Evolutionary conservation across 371 early-diverging fungal species (phyloP).

Genomic region (Mucor lusitanicus): DNA sequence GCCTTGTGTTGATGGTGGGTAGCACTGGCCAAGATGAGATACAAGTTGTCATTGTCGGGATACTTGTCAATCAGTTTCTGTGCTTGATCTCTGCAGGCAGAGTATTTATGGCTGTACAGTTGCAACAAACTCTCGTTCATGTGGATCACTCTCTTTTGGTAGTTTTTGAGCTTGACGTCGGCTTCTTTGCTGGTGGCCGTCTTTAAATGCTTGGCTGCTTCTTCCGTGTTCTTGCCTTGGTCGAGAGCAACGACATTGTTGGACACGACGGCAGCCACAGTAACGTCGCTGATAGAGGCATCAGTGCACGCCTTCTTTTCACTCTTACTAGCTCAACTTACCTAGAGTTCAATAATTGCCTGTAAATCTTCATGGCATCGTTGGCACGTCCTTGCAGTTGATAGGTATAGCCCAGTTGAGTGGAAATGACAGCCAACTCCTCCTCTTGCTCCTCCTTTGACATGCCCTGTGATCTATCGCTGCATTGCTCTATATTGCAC

Average conservation of each 20-base stretch:
- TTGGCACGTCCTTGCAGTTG: constrained; percentile 62
- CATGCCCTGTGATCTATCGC: constrained; percentile 33
- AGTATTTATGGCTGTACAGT: constrained; percentile 45
- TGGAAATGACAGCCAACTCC: constrained; percentile 68
- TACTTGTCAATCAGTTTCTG: constrained; percentile 57
- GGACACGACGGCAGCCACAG: constrained; percentile 64
- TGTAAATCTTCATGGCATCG: constrained; percentile 68
- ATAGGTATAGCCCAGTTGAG: constrained; percentile 75
- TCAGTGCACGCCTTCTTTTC: background rate
- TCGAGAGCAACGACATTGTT: constrained; percentile 69
- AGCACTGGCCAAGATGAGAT: constrained; percentile 63
- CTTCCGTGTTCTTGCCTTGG: constrained; percentile 58
- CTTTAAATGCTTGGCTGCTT: constrained; percentile 62
- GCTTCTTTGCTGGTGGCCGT: constrained; percentile 56
- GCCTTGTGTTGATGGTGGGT: constrained; percentile 55
- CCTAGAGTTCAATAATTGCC: constrained; percentile 61
- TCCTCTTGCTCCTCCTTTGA: constrained; percentile 69
- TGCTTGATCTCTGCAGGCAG: constrained; percentile 59
- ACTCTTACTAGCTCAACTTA: constrained; percentile 23
- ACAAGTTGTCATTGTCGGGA: constrained; percentile 62
- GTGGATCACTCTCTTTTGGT: constrained; percentile 67
- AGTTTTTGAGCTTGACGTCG: constrained; percentile 60
- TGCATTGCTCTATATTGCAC: constrained; percentile 41
- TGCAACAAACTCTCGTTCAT: constrained; percentile 71
- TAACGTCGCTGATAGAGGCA: constrained; percentile 37